These are phyloP conservation scores for Sindora glabra DNA, from an alignment of 306 rosid genomes.

Conservation along the genomic window DNA sequence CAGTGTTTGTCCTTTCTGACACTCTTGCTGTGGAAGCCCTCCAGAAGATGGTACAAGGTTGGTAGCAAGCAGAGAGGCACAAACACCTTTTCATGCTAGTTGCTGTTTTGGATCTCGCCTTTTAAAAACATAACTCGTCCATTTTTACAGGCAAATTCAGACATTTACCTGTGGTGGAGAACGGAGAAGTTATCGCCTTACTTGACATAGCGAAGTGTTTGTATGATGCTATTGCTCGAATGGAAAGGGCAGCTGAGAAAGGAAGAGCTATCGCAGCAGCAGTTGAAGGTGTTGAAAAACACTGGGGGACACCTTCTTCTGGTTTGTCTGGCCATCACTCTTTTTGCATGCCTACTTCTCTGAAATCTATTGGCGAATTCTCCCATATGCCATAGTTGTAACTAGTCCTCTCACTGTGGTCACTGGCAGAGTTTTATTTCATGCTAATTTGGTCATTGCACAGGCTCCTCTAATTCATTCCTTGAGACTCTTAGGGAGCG, in stretches of 20 bases:
- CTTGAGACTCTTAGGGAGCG: slow-evolving; percentile 77
- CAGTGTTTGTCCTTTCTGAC: slow-evolving; percentile 80
- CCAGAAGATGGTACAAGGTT: slow-evolving; percentile 99
- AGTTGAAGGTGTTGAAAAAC: slow-evolving; percentile 96
- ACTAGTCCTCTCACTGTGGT: background rate
- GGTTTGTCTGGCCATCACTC: slow-evolving; percentile 48
- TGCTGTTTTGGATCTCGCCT: background rate
- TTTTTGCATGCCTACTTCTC: background rate
- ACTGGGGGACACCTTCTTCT: slow-evolving; percentile 65
- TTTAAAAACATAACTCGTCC: slow-evolving; percentile 13
- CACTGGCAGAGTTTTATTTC: slow-evolving; percentile 1
- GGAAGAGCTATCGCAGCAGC: slow-evolving; percentile 99
- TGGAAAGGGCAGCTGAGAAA: slow-evolving; percentile 96
- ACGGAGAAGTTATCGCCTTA: slow-evolving; percentile 91
- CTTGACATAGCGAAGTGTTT: slow-evolving; percentile 98
- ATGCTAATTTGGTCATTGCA: slow-evolving; percentile 18
- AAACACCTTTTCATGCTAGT: slow-evolving; percentile 1
- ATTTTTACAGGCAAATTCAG: slow-evolving; percentile 75
- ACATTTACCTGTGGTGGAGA: slow-evolving; percentile 96
- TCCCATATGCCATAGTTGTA: background rate
- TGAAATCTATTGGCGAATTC: background rate
- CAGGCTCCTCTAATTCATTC: slow-evolving; percentile 81
- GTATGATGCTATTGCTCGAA: slow-evolving; percentile 92
- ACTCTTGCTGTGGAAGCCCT: slow-evolving; percentile 99
- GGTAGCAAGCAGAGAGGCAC: slow-evolving; percentile 5